A percentile compares a stretch with the other conserved stretches of the same genome.
Evolutionary conservation across 2,329 filamentous ascomycete species (phyloP).

Genomic region (Cytospora mali): DNA sequence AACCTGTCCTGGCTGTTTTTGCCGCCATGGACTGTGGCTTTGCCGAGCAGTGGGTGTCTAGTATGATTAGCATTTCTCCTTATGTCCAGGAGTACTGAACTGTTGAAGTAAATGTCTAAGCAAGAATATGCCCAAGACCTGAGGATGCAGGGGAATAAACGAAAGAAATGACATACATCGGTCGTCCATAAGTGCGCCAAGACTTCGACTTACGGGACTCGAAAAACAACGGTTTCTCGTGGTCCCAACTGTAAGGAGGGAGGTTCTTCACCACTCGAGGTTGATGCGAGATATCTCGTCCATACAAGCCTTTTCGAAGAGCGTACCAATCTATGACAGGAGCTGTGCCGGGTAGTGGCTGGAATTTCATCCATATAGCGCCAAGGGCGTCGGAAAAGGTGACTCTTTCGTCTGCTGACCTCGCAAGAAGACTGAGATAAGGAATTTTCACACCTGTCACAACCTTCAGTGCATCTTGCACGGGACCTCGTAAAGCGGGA

Average conservation of each 20-base stretch:
- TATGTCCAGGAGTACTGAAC: too few species aligned
- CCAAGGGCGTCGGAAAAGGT: conserved; percentile 28
- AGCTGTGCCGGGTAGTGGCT: too few species aligned
- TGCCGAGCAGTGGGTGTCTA: conserved; percentile 22
- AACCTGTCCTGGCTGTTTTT: too few species aligned
- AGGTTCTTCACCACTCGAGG: conserved; percentile 12
- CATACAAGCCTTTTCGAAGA: too few species aligned
- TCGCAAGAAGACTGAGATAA: conserved; percentile 31
- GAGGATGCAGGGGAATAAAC: too few species aligned
- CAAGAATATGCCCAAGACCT: too few species aligned
- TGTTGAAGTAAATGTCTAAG: too few species aligned
- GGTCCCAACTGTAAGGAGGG: conserved; percentile 25
- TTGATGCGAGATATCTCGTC: too few species aligned
- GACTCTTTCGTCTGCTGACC: conserved; percentile 30
- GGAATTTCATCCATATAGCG: conserved; percentile 16
- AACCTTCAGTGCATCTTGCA: conserved; percentile 36
- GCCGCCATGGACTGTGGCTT: conserved; percentile 13
- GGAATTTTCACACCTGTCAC: conserved; percentile 26
- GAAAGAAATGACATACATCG: too few species aligned
- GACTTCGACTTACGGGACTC: conserved; percentile 19
- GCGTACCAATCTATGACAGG: too few species aligned
- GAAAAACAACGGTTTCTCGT: conserved; percentile 9
- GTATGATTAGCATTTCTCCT: not conserved
- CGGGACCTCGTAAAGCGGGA: conserved; percentile 44
- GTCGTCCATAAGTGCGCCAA: not conserved